phyloP scores from a whole-genome alignment of 306 rosid genomes.

The Castanea mollissima region DNA sequence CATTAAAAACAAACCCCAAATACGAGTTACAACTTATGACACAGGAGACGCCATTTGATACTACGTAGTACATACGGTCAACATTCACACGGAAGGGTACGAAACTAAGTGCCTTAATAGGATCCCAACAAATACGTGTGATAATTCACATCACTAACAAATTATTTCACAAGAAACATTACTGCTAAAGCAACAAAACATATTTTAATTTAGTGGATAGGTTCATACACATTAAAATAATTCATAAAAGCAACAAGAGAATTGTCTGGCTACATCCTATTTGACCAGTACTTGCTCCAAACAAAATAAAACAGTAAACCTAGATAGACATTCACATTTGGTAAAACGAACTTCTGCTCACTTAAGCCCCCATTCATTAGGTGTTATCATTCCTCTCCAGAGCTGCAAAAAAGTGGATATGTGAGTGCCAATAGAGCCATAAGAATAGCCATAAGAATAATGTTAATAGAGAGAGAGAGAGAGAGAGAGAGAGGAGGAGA shows the following conservation, averaged over 20 bases:
- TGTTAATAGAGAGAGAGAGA: neutral
- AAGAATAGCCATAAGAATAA: neutral
- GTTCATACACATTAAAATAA: neutral
- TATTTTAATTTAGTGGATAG: neutral
- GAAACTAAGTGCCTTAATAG: neutral
- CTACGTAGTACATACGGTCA: neutral
- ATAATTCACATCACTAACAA: neutral
- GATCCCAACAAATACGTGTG: neutral
- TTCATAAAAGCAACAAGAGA: neutral
- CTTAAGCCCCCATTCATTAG: constrained; percentile 29
- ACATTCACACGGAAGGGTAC: neutral
- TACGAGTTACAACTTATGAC: neutral
- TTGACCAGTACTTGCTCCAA: neutral
- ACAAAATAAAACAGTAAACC: neutral
- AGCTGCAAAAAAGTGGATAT: constrained; percentile 44
- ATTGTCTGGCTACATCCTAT: neutral
- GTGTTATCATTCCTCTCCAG: constrained; percentile 62
- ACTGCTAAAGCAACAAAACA: neutral
- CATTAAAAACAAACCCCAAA: too few relatives aligned
- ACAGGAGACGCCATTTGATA: neutral
- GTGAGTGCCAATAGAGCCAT: neutral
- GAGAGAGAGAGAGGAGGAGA: neutral
- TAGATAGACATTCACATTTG: neutral
- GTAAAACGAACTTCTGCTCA: constrained; percentile 16
- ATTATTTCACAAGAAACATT: neutral